Evolutionary conservation across 2,329 filamentous ascomycete species (phyloP).

Genomic region (Scytalidium lignicola): DNA sequence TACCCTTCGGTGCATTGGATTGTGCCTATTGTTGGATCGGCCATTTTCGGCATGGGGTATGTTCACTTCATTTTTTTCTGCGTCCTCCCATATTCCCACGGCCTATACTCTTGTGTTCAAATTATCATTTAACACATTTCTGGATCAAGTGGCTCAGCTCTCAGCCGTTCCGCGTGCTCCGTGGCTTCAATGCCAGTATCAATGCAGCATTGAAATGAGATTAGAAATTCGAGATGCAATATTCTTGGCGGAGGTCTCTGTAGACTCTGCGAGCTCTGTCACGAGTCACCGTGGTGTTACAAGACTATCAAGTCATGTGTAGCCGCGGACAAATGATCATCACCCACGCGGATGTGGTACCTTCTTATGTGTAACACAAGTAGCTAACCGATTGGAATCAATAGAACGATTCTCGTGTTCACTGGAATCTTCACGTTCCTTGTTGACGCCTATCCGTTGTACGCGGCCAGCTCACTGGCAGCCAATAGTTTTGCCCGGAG

Average conservation of each 20-base stretch:
- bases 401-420: conserved; percentile 70
- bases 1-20: conserved; percentile 72
- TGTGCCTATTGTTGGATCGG: conserved; percentile 67
- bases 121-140: too few relatives aligned
- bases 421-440: conserved; percentile 80
- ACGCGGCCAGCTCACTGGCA: conserved; percentile 73
- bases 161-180: background rate
- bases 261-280: background rate
- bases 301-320: background rate
- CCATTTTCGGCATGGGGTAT: conserved; percentile 66
- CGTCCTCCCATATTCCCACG: background rate
- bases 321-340: background rate
- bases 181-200: background rate
- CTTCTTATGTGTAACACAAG: conserved; percentile 2
- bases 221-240: too few relatives aligned
- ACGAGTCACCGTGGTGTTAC: background rate
- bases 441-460: conserved; percentile 71
- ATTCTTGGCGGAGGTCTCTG: too few relatives aligned
- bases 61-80: conserved; percentile 27
- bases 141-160: background rate
- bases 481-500: conserved; percentile 79
- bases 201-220: too few relatives aligned
- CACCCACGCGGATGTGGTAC: background rate
- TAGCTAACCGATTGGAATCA: conserved; percentile 22
- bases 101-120: background rate